These are phyloP conservation scores for Rhododendron ovatum DNA, from an alignment of 148 eudicot genomes.

Conservation along the genomic window DNA sequence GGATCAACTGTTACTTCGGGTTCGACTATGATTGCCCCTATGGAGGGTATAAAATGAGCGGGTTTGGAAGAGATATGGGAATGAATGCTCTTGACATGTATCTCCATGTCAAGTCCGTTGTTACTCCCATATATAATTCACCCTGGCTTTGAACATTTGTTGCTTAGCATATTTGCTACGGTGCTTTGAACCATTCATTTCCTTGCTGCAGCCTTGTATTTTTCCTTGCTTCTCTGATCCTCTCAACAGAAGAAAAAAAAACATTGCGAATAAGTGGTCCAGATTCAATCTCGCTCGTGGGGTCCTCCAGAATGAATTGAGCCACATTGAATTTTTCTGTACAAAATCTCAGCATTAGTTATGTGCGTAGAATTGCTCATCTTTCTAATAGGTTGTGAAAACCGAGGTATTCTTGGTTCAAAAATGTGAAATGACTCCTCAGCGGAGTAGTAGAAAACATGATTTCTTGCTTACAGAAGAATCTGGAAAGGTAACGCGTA, in stretches of 20 bases:
- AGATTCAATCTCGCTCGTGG: background rate
- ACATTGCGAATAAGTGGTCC: background rate
- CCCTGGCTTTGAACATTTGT: slow-evolving; percentile 48
- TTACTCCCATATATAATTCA: slow-evolving; percentile 61
- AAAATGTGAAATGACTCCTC: background rate
- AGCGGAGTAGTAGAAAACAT: background rate
- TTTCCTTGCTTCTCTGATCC: background rate
- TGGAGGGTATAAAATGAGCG: slow-evolving; percentile 88
- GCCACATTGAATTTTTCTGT: background rate
- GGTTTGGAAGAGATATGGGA: slow-evolving; percentile 66
- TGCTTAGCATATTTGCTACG: background rate
- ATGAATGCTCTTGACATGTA: slow-evolving; percentile 58
- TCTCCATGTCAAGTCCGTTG: slow-evolving; percentile 61
- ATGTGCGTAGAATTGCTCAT: background rate
- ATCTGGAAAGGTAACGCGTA: background rate
- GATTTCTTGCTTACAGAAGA: background rate
- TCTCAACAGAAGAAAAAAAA: background rate
- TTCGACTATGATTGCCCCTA: slow-evolving; percentile 56
- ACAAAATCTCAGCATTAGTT: background rate
- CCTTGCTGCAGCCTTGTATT: background rate
- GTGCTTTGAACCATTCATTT: background rate
- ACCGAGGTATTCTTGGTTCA: background rate
- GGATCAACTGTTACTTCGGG: slow-evolving; percentile 82
- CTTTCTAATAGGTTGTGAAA: background rate
- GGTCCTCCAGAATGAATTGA: background rate